Evolutionary conservation across 257 asterid species (phyloP), one percentile per base, ranked within the genome.

Genomic region (Solanum chmielewskii): DNA sequence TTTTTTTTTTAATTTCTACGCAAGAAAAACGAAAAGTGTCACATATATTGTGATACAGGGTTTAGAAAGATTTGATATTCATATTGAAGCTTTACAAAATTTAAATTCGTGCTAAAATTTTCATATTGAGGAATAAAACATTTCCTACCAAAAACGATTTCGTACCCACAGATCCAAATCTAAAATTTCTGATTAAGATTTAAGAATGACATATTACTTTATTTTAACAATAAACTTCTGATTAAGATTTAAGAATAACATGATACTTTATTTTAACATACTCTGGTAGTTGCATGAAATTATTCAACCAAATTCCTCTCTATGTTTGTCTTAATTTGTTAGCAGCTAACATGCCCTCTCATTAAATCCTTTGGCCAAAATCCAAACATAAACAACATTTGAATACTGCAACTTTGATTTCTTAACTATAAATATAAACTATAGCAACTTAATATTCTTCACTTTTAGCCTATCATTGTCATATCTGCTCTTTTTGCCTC

Each of bases 151-250:
- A 56, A 3, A 1, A 56, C 5, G 5, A 56, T 56, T 56, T 0
- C 0, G 2, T 56, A 56, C 0, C 4, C 11, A 56, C 1, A 20
- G 2, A 56, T 5, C 20, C 4, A 56, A 20, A 56, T 56, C 0
- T 1, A 11, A 56, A 0, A 56, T n/a, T 56, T 56, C 11, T 56
- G 5, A 1, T 20, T 18, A 56, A 18, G n/a, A 7, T 56, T 18
- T 56, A 56, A 56, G n/a, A 18, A 18, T 56, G n/a, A 56, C 0
- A 10, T 0, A 56, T 56, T 56, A 27, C 27, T 27, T 27, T 27
- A 27, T 27, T 27, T 56, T 56, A 11, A 56, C 11, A 20, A 20
- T 20, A 59, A 27, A 29, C 31, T 56, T 56, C 11, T 56, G 5
- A 1, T 20, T 20, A 56, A 20, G 25, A 7, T 56, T 18, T 56